Evolutionary conservation across 768 basidiomycete genomes (phyloP), one percentile per base, ranked within the genome.

Genomic region (Tricholoma hemisulphureum): DNA sequence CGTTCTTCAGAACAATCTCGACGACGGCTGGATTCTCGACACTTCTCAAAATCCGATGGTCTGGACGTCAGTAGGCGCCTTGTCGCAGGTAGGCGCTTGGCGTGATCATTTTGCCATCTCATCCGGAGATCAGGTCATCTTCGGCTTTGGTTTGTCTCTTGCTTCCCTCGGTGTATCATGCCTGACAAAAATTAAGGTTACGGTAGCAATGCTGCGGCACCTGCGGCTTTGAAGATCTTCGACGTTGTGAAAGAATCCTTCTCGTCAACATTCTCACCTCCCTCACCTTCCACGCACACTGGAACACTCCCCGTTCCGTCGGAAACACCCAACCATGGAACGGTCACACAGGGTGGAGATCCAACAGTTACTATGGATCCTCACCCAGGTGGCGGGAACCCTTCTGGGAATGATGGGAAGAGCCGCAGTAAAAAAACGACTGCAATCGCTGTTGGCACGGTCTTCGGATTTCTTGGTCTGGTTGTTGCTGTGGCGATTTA

Each of bases 51-150:
- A 65, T 55, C 82, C 85, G 3, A 83, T 85, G 77, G 73, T 74
- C 2, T 93, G 91, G 91, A 78, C 73, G 7, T 61, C 64, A 43
- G 73, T 86, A 16, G 69, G 73, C 4, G 77, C 73, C 1, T 73
- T 92, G 41, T 71, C 80, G 16, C 80, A 82, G 52, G 69, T 93
- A 4, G 89, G 88, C 3, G 65, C 77, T 21, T 77, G 91, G 50
- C 82, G 81, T 45, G 90, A 94, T 69, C 93, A 95, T 68, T 82
- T 86, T 61, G 92, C 89, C 9, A 75, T 88, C 3, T 76, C 77
- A 32, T 75, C 80, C 29, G 86, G 84, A 11, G 74, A 77, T 29
- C 77, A 83, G 54, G 85, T 93, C 20, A 68, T 95, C 9, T 89
- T 94, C 69, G 88, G 87, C 31, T 90, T 88, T 65, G 91, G 91